phyloP scores from a whole-genome alignment of 2,329 filamentous ascomycete genomes.

The Colletotrichum sp. region DNA sequence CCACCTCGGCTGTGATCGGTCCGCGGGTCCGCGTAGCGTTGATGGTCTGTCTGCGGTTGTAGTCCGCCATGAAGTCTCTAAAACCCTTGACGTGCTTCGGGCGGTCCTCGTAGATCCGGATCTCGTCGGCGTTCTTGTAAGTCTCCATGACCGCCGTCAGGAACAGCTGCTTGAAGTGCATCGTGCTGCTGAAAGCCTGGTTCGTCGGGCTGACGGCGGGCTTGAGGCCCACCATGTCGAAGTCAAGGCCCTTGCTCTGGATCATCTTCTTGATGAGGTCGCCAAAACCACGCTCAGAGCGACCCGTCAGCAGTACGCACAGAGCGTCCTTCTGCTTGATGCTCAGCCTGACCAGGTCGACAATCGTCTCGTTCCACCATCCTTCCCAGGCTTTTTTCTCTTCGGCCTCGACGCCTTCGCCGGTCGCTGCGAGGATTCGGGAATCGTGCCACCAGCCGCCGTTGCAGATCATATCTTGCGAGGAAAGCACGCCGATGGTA shows the following conservation, averaged over 20 bases:
- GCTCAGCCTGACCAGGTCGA: conserved; percentile 79
- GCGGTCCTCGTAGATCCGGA: conserved; percentile 76
- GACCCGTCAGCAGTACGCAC: conserved; percentile 85
- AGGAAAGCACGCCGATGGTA: conserved; percentile 79
- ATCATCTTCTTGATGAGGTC: conserved; percentile 84
- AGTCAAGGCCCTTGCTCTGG: conserved; percentile 77
- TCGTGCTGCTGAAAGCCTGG: conserved; percentile 80
- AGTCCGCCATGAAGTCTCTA: conserved; percentile 79
- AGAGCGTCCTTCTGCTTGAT: conserved; percentile 85
- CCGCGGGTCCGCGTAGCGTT: conserved; percentile 57
- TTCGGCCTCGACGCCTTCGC: conserved; percentile 81
- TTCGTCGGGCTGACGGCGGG: conserved; percentile 81
- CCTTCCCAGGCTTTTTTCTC: conserved; percentile 86
- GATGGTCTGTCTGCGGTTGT: conserved; percentile 65
- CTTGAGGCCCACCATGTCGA: conserved; percentile 89
- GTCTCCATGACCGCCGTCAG: conserved; percentile 84
- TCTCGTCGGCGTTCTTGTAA: conserved; percentile 81
- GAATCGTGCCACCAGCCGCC: conserved; percentile 98
- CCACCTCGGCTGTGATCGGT: conserved; percentile 77
- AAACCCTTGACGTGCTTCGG: conserved; percentile 78
- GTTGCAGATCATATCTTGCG: conserved; percentile 76
- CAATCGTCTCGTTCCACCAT: conserved; percentile 96
- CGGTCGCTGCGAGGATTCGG: conserved; percentile 84
- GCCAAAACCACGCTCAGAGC: conserved; percentile 77
- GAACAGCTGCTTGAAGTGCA: conserved; percentile 91